phyloP scores from a whole-genome alignment of 73 alveolate genomes.

The Effrenium voratum region DNA sequence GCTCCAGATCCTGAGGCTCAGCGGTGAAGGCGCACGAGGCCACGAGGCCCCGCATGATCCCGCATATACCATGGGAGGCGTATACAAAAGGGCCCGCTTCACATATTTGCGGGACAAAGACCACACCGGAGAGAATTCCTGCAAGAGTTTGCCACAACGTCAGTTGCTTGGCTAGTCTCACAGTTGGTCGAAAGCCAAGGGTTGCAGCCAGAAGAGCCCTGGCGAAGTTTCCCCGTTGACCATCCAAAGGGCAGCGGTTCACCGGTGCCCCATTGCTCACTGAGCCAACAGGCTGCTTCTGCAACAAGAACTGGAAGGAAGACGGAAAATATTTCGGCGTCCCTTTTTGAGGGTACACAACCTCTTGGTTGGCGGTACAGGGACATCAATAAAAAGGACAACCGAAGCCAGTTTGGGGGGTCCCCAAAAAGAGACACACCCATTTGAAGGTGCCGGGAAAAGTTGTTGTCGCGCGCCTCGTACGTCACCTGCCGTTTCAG shows the following conservation, averaged over 20 bases:
- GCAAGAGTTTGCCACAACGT: not conserved
- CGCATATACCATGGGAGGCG: not conserved
- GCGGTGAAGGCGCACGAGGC: not conserved
- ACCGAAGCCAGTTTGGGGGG: not conserved
- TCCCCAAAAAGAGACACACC: not conserved
- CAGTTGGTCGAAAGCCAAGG: not conserved
- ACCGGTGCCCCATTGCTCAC: no score
- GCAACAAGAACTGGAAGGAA: not conserved
- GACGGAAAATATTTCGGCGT: not conserved
- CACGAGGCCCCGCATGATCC: not conserved
- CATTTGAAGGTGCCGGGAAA: not conserved
- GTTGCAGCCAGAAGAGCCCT: not conserved
- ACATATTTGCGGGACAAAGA: not conserved
- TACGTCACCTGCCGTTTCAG: constrained; percentile 72
- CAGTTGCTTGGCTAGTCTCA: not conserved
- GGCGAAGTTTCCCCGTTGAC: no score
- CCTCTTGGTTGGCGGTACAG: not conserved
- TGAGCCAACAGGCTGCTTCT: not conserved
- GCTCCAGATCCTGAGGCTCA: constrained; percentile 46
- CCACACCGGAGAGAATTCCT: not conserved
- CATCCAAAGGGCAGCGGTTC: no score
- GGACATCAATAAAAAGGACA: not conserved
- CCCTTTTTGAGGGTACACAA: not conserved
- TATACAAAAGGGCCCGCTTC: not conserved
- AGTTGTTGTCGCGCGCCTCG: constrained; percentile 11